These are phyloP conservation scores for Triticum aestivum DNA, from an alignment of 176 grass and related monocot species.

Conservation along the genomic window DNA sequence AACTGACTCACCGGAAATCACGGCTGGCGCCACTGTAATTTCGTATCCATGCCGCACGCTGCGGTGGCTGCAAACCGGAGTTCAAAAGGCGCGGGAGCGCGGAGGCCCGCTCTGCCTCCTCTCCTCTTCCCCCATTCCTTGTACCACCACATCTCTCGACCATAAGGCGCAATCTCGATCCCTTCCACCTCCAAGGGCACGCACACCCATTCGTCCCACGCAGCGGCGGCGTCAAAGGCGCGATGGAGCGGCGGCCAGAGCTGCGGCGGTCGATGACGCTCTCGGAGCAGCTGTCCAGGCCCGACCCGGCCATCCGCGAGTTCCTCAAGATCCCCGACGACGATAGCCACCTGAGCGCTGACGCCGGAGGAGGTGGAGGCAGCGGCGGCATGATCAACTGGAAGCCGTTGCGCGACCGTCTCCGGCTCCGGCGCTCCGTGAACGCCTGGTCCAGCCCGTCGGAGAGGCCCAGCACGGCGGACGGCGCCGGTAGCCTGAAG, in stretches of 20 bases:
- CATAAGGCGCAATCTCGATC: constrained; percentile 20
- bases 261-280: constrained; percentile 58
- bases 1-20: background rate
- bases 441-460: constrained; percentile 18
- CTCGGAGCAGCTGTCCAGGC: constrained; percentile 61
- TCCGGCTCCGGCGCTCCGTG: constrained; percentile 45
- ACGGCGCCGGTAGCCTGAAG: background rate
- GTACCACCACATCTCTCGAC: background rate
- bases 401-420: constrained; percentile 66
- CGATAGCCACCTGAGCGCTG: background rate
- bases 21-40: constrained; percentile 4
- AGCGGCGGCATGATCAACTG: constrained; percentile 38
- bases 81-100: constrained; percentile 34
- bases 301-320: constrained; percentile 40
- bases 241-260: constrained; percentile 48
- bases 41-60: background rate
- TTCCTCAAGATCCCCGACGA: constrained; percentile 42
- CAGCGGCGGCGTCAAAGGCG: background rate
- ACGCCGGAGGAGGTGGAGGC: background rate
- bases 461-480: background rate
- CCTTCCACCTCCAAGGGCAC: background rate
- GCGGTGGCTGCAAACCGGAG: background rate
- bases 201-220: background rate
- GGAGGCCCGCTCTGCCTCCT: constrained; percentile 24
- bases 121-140: background rate